A percentile compares a stretch with the other conserved stretches of the same genome.
These are phyloP conservation scores for Oryza glaberrima DNA, from an alignment of 176 grass and related monocot genomes.

Conservation along the genomic window DNA sequence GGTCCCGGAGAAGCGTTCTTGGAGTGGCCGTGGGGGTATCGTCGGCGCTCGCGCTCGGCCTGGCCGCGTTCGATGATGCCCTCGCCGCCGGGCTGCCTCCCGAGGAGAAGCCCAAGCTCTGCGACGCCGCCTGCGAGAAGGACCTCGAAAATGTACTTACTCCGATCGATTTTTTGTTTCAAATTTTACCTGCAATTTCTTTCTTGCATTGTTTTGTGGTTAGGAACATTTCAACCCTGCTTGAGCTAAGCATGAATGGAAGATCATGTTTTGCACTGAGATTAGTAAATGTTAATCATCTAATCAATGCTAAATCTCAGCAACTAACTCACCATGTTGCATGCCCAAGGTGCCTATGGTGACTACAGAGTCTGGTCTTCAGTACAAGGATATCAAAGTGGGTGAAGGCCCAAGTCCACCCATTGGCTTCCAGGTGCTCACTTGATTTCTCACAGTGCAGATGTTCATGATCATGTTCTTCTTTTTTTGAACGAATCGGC, in stretches of 20 bases:
- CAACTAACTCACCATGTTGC: background rate
- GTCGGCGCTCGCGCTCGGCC: conserved; percentile 40
- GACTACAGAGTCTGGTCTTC: conserved; percentile 85
- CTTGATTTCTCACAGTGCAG: background rate
- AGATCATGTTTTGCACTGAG: background rate
- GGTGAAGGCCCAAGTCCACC: conserved; percentile 83
- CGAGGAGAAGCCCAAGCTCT: conserved; percentile 93
- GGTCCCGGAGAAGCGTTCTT: conserved; percentile 50
- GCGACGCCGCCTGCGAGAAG: conserved; percentile 69
- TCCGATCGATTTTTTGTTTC: background rate
- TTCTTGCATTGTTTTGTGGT: background rate
- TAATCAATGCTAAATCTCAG: background rate
- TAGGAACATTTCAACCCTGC: background rate
- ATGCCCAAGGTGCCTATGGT: conserved; percentile 75
- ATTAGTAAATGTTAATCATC: background rate
- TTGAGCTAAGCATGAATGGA: background rate
- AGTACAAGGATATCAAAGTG: conserved; percentile 90
- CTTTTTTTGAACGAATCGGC: no score
- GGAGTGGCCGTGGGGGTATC: conserved; percentile 41
- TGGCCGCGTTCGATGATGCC: conserved; percentile 21
- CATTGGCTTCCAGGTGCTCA: conserved; percentile 79
- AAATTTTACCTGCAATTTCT: background rate
- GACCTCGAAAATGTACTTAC: conserved; percentile 82
- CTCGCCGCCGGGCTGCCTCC: conserved; percentile 81
- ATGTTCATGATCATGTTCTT: background rate